Evolutionary conservation across 2,329 filamentous ascomycete genomes (phyloP).

Genomic region (Annulohypoxylon truncatum): DNA sequence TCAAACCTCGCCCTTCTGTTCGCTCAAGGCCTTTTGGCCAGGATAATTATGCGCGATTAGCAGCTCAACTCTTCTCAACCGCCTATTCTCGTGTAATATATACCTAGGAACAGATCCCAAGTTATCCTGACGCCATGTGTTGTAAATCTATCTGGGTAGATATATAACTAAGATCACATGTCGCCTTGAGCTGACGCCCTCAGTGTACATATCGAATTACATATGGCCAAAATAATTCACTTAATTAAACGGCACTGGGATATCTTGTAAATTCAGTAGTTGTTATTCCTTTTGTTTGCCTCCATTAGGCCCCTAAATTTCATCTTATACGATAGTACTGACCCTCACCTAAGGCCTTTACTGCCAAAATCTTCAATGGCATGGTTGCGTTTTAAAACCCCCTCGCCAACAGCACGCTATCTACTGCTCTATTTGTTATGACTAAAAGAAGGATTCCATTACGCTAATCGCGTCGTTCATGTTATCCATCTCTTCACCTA

Average conservation of each 20-base stretch:
- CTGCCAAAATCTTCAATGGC: neutral
- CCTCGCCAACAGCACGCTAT: neutral
- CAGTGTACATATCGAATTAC: neutral
- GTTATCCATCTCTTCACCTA: neutral
- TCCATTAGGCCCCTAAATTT: neutral
- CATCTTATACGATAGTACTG: neutral
- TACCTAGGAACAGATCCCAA: neutral
- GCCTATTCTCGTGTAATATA: neutral
- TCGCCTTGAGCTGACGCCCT: neutral
- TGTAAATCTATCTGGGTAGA: neutral
- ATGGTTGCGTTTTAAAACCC: neutral
- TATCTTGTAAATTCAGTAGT: neutral
- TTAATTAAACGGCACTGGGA: neutral
- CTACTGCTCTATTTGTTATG: neutral
- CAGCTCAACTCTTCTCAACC: neutral
- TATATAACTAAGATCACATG: neutral
- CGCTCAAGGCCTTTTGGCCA: neutral
- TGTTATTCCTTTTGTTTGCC: constrained; percentile 14
- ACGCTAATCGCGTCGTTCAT: neutral
- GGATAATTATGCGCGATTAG: neutral
- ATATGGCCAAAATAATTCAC: neutral
- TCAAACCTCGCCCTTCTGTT: neutral
- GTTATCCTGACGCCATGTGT: neutral
- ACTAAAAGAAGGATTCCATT: neutral
- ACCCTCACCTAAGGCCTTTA: neutral